Percentiles rank a stretch among this genome's conserved stretches.
phyloP scores from a whole-genome alignment of 768 basidiomycete genomes.

The Tulasnella sp. region DNA sequence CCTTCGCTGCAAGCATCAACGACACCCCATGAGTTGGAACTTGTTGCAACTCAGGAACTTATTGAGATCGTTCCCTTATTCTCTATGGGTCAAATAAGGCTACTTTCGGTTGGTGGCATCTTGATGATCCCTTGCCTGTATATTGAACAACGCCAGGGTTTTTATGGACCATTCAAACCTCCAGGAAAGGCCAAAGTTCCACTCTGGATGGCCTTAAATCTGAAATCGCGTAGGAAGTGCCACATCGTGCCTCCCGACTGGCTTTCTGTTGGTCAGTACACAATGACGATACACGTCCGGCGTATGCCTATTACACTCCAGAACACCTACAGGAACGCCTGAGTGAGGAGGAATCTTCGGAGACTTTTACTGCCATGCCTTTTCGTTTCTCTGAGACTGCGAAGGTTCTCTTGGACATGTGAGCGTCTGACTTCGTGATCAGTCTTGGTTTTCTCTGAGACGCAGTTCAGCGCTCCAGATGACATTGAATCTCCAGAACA shows the following conservation, averaged over 20 bases:
- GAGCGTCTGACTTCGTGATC: conserved; percentile 26
- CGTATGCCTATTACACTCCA: conserved; percentile 25
- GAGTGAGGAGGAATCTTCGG: conserved; percentile 56
- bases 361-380: conserved; percentile 67
- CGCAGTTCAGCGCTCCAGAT: conserved; percentile 59
- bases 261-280: conserved; percentile 64
- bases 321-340: conserved; percentile 72
- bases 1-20: conserved; percentile 54
- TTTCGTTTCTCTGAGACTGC: conserved; percentile 84
- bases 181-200: conserved; percentile 79
- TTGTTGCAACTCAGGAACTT: conserved; percentile 72
- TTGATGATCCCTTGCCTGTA: background rate
- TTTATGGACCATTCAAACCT: conserved; percentile 84
- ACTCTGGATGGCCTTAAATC: conserved; percentile 88
- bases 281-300: background rate
- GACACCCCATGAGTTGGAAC: conserved; percentile 75
- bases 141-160: conserved; percentile 43
- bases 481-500: conserved; percentile 78
- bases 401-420: conserved; percentile 91
- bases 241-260: conserved; percentile 83
- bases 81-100: conserved; percentile 79
- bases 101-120: conserved; percentile 60
- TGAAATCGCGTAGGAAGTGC: conserved; percentile 92
- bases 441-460: background rate
- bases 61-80: conserved; percentile 82